Evolutionary conservation across 768 basidiomycete genomes (phyloP), one percentile per base, ranked within the genome.

Genomic region (Plicaturopsis crispa): DNA sequence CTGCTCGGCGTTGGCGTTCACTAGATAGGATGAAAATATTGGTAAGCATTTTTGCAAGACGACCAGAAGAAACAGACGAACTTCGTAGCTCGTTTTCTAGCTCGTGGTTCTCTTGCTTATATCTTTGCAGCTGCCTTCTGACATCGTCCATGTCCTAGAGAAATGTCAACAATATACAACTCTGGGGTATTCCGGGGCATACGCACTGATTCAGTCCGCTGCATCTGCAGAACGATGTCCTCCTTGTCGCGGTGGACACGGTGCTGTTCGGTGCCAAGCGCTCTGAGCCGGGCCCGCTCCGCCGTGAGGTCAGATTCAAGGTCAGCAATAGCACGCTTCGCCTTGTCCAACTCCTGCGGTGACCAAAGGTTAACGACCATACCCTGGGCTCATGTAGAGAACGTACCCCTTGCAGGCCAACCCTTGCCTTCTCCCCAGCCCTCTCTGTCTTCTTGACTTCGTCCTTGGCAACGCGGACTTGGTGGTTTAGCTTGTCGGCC

Each of bases 141-240:
- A 90, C 73, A 36, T 81, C 83, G 18, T 82, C 75, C 74, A 90
- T 86, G 50, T 87, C 85, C 85, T 89, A 47, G 17, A 20, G 36
- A 5, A n/a, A 14, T 31, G 43, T n/a, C n/a, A n/a, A n/a, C n/a
- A n/a, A n/a, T n/a, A n/a, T n/a, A n/a, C n/a, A n/a, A n/a, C n/a
- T n/a, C n/a, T n/a, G n/a, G n/a, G n/a, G n/a, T n/a, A n/a, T n/a
- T n/a, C n/a, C n/a, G 6, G 24, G 17, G 23, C 18, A 32, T 31
- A 52, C 73, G 52, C 51, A 84, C 85, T 30, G 73, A 70, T 64
- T 88, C 83, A 10, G 81, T 82, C 19, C 84, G 70, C 44, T 75
- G 72, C 48, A 90, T 54, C 44, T 89, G 75, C 11, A 69, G 61
- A 20, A 76, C 47, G 35, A 89, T 66, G 7, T 73, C 69, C 36